Evolutionary conservation across 371 early-diverging fungal genomes (phyloP).

Genomic region (Mortierella sp.): DNA sequence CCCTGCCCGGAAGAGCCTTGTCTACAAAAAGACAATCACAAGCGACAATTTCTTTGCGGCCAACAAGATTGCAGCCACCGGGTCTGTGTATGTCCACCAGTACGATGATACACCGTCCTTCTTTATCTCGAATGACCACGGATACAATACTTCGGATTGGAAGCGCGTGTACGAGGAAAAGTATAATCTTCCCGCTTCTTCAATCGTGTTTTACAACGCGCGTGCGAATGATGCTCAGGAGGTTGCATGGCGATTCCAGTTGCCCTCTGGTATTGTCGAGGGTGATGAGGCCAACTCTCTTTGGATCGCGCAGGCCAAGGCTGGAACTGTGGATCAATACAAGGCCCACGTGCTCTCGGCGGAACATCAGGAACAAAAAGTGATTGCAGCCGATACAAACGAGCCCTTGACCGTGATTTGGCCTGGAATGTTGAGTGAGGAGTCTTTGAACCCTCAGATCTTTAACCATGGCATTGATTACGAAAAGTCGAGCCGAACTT

Average conservation of each 20-base stretch:
- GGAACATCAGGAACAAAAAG: slow-evolving; percentile 41
- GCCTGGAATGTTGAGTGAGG: slow-evolving; percentile 53
- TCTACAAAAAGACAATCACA: slow-evolving; percentile 51
- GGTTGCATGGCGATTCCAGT: slow-evolving; percentile 48
- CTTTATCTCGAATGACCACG: slow-evolving; percentile 45
- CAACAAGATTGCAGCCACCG: slow-evolving; percentile 47
- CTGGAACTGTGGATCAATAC: slow-evolving; percentile 39
- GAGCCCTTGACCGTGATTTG: slow-evolving; percentile 26
- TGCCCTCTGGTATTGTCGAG: slow-evolving; percentile 32
- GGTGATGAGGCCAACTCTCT: slow-evolving; percentile 18
- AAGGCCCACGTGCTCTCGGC: slow-evolving; percentile 34
- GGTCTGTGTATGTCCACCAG: slow-evolving; percentile 17
- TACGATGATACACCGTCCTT: slow-evolving; percentile 50
- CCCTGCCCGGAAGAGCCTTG: slow-evolving; percentile 46
- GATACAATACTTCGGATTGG: slow-evolving; percentile 49
- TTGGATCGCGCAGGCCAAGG: slow-evolving; percentile 46
- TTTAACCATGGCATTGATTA: slow-evolving; percentile 46
- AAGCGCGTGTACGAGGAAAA: slow-evolving; percentile 52
- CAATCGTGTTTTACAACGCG: slow-evolving; percentile 44
- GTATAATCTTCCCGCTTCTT: slow-evolving; percentile 46
- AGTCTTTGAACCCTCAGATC: slow-evolving; percentile 35
- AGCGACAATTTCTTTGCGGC: slow-evolving; percentile 44
- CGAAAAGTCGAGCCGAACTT: slow-evolving; percentile 20
- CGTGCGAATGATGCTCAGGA: slow-evolving; percentile 45
- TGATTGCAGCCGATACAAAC: slow-evolving; percentile 27